Conservation (phyloP, 306 rosid genomes). For the Vigna hirtella region DNA sequence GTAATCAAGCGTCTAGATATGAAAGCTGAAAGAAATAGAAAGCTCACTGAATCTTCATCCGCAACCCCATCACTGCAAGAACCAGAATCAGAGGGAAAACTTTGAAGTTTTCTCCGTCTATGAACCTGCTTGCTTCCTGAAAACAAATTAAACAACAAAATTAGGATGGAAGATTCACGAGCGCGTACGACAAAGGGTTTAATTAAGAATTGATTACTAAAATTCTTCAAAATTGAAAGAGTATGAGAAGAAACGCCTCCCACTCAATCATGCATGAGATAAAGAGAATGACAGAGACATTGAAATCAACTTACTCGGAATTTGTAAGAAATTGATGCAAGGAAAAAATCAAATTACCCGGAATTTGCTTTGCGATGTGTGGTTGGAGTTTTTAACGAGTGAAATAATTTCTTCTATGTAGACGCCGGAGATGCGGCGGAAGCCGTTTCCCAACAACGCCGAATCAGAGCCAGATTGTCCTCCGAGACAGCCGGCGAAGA, state of each 20-base stretch:
- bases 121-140: conserved; percentile 64
- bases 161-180: conserved; percentile 40
- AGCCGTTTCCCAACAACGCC: too few relatives aligned
- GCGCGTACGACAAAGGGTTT: background rate
- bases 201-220: background rate
- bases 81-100: conserved; percentile 55
- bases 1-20: background rate
- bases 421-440: too few relatives aligned
- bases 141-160: conserved; percentile 45
- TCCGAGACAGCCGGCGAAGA: too few relatives aligned
- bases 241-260: background rate
- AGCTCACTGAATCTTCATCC: conserved; percentile 62
- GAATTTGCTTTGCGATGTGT: too few relatives aligned
- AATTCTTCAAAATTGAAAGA: background rate
- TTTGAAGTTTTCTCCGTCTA: conserved; percentile 47
- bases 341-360: too few relatives aligned
- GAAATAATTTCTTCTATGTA: too few relatives aligned
- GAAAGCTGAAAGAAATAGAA: background rate
- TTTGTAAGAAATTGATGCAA: too few relatives aligned
- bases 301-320: too few relatives aligned
- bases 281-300: background rate
- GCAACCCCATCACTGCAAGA: conserved; percentile 56
- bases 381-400: too few relatives aligned
- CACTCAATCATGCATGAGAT: conserved; percentile 31
- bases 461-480: too few relatives aligned